Conservation (phyloP, 2,329 filamentous ascomycete genomes). For the Fusarium coffeatum region DNA sequence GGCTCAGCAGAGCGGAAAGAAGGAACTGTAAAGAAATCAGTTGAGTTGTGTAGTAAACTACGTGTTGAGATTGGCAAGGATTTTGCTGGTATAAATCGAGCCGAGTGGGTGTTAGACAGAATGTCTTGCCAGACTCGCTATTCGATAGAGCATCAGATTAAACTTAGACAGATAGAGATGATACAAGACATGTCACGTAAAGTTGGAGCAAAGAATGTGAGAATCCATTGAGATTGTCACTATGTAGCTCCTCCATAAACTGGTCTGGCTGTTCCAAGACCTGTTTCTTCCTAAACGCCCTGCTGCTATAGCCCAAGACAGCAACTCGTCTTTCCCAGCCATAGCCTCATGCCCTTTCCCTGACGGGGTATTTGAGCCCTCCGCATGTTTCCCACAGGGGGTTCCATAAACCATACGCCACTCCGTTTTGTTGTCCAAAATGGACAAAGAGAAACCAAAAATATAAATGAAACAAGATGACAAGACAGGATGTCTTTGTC, state of each 20-base stretch:
- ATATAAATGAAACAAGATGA: slow-evolving; percentile 38
- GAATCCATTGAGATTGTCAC: slow-evolving; percentile 33
- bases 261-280: slow-evolving; percentile 24
- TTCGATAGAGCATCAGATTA: neutral
- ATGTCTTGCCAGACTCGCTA: neutral
- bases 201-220: neutral
- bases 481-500: slow-evolving; percentile 37
- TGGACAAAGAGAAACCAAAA: slow-evolving; percentile 36
- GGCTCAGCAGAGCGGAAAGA: slow-evolving; percentile 47
- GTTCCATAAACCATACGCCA: slow-evolving; percentile 37
- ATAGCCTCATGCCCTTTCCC: slow-evolving; percentile 28
- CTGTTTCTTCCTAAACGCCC: slow-evolving; percentile 38
- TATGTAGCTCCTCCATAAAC: slow-evolving; percentile 15
- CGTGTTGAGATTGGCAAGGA: neutral
- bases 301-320: slow-evolving; percentile 43
- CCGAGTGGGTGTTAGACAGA: neutral
- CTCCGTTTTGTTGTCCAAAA: slow-evolving; percentile 43
- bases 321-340: slow-evolving; percentile 29
- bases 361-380: slow-evolving; percentile 35
- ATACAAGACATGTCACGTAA: neutral
- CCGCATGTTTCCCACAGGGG: slow-evolving; percentile 26
- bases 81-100: neutral
- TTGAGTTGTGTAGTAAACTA: neutral
- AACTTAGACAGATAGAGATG: neutral
- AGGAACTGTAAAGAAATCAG: slow-evolving; percentile 42